Base-by-base conservation (phyloP, 148 eudicot species). In the Bassia scoparia region DNA sequence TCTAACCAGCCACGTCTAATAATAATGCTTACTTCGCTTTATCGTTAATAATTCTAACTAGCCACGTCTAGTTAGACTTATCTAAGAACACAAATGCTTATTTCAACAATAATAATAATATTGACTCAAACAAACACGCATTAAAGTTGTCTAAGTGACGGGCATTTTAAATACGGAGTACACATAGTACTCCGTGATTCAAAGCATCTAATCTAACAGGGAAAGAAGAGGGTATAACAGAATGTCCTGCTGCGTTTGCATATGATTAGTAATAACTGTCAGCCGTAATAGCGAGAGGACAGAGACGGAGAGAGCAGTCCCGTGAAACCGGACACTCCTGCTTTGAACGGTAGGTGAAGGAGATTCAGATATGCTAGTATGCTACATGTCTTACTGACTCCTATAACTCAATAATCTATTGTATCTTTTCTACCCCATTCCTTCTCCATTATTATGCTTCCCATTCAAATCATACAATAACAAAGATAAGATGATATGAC, bases 241-340 rank as follows among this genome's bases (percentile, higher is more conserved):
- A n/a, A n/a, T n/a, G n/a, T 24, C 60, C n/a, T 52, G 61, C 43
- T 31, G 4, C 59, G 41, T 74, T 31, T 63, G 61, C 71, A 46
- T 63, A 79, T 79, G 82, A 79, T 79, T 64, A 70, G 67, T 64
- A 79, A 79, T 69, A n/a, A 79, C 69, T 69, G 75, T 33, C 50
- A 79, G 38, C 69, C 70, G 34, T 35, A 79, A 41, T n/a, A 61
- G n/a, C n/a, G n/a, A n/a, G 61, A 73, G 43, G 73, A 67, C 81
- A 67, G 67, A 72, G 67, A n/a, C 72, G 58, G 14, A 4, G 12
- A 33, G 26, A 31, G 21, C 12, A 41, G 46, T 41, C 46, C 46
- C 46, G 12, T 41, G 46, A 41, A 41, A 41, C 46, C 46, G 17
- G 53, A 49, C 3, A 15, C 53, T 5, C 20, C 27, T n/a, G n/a